Conservation (phyloP, 139 green algal genomes). For the Closterium sp. region DNA sequence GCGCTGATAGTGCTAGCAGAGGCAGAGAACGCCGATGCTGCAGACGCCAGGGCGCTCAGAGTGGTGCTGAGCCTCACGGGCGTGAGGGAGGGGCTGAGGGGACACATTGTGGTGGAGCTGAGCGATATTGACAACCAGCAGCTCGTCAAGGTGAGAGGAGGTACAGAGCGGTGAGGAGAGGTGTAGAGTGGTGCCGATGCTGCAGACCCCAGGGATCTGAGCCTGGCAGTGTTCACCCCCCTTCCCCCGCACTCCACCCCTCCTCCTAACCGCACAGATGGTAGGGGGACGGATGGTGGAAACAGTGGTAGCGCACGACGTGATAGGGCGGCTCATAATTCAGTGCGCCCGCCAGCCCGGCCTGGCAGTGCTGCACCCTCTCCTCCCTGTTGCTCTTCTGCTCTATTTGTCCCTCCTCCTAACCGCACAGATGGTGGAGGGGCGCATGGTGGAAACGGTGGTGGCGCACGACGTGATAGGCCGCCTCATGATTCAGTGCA, state of each 20-base stretch:
- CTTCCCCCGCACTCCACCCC: too few relatives aligned
- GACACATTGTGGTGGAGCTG: conserved; percentile 63
- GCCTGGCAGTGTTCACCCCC: too few relatives aligned
- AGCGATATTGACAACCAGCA: conserved; percentile 65
- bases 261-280: neutral
- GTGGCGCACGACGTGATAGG: conserved; percentile 62
- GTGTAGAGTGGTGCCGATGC: conserved; percentile 51
- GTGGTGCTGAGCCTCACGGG: conserved; percentile 59
- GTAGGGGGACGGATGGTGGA: conserved; percentile 51
- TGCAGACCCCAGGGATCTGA: too few relatives aligned
- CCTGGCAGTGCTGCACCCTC: too few relatives aligned
- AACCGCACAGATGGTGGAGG: too few relatives aligned
- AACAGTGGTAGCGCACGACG: conserved; percentile 62
- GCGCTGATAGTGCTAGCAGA: conserved; percentile 63
- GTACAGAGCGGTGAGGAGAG: neutral
- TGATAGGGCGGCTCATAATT: conserved; percentile 65
- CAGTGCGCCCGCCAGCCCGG: conserved; percentile 60
- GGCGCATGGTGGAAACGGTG: conserved; percentile 56
- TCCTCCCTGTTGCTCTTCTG: too few relatives aligned
- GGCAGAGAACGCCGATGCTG: conserved; percentile 36
- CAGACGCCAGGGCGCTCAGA: conserved; percentile 47
- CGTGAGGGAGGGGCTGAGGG: conserved; percentile 54
- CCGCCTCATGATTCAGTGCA: conserved; percentile 64
- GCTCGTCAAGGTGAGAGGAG: conserved; percentile 51
- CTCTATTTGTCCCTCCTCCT: too few relatives aligned